Evolutionary conservation across 768 basidiomycete species (phyloP).

Genomic region (Hypsizygus marmoreus): DNA sequence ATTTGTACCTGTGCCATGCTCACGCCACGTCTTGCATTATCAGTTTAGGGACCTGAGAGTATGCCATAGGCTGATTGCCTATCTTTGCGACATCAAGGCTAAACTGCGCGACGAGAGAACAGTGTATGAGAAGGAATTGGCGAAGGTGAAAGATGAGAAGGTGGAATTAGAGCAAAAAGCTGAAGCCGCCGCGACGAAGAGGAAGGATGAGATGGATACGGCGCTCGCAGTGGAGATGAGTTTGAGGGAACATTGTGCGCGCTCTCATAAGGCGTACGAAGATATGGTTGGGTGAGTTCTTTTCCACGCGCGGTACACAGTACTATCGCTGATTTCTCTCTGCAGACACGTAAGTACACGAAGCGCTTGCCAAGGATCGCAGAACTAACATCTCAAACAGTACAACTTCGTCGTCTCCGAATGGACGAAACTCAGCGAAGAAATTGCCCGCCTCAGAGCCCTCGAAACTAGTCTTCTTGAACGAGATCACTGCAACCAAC

Average conservation of each 20-base stretch:
- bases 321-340: conserved; percentile 4
- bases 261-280: conserved; percentile 45
- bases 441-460: conserved; percentile 24
- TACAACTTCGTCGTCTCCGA: conserved; percentile 35
- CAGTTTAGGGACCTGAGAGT: conserved; percentile 56
- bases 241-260: conserved; percentile 53
- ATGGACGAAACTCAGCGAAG: conserved; percentile 30
- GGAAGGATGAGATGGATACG: conserved; percentile 52
- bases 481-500: neutral
- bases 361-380: neutral
- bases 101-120: conserved; percentile 36
- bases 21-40: conserved; percentile 2
- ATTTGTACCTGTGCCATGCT: conserved; percentile 4
- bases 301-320: conserved; percentile 2
- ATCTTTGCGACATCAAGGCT: conserved; percentile 50
- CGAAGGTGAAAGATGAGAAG: conserved; percentile 35
- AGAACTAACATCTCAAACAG: conserved; percentile 18
- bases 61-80: conserved; percentile 49
- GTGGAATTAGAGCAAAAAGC: conserved; percentile 37
- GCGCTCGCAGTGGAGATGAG: conserved; percentile 53
- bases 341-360: conserved; percentile 32
- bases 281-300: conserved; percentile 41
- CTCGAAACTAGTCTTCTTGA: conserved; percentile 10
- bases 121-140: conserved; percentile 30
- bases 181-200: conserved; percentile 39